Base-by-base conservation (phyloP, 2,329 filamentous ascomycete species). In the Colletotrichum coccodes region DNA sequence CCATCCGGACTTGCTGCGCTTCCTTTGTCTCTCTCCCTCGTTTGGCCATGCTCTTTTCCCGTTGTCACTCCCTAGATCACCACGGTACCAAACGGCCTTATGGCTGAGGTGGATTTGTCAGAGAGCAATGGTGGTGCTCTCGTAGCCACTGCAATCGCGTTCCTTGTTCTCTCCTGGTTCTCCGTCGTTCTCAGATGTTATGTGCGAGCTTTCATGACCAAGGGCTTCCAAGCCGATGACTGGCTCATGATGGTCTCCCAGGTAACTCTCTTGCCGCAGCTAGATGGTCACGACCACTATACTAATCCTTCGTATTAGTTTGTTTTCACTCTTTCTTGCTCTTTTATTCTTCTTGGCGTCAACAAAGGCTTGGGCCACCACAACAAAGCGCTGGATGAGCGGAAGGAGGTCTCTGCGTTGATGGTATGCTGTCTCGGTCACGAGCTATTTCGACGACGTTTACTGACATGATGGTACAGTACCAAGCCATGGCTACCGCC, bases 211-310 rank as follows among this genome's bases (percentile, higher is more conserved):
- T 75, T 80, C 26, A 73, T 86, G 70, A 85, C 81, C 69, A 83
- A 81, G 42, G 77, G 77, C 59, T 84, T 86, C 63, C 79, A 84
- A 72, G 69, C 77, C n/a, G 85, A 87, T 74, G 85, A 87, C 77
- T 87, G 85, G 84, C 77, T 87, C 70, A 87, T 87, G 84, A 70
- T 87, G 49, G 72, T 82, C 65, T 80, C 82, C 34, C 84, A 85
- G 78, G 84, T 86, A 75, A 8, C 78, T 65, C 18, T 14, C 32
- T 16, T 5, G 12, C 47, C 50, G 72, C 23, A 62, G 52, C 11
- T 11, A 62, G 60, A 16, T 28, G 6, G 8, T 36, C 23, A 34
- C 16, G 21, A 34, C 16, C 6, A 49, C 42, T 18, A 18, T 47
- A n/a, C 42, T 70, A 21, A 66, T 52, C 46, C 14, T 12, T 23